phyloP scores from a whole-genome alignment of 23 red algal genomes.

The Rhodosorus marinus region DNA sequence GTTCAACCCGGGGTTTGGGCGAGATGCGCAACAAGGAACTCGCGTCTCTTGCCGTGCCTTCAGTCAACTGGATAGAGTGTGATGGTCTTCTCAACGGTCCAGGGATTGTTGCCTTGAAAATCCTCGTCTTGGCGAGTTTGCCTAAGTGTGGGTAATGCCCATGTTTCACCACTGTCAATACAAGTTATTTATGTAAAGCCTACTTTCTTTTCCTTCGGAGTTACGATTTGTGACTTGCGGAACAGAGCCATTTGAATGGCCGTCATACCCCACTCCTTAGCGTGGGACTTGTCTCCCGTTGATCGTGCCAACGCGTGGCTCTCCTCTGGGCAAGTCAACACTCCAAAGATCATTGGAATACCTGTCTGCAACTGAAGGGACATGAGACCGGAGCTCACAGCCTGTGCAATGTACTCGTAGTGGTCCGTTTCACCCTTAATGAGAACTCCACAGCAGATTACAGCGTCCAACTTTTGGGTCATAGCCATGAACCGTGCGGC shows the following conservation, averaged over 20 bases:
- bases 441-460: constrained; percentile 44
- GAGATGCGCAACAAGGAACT: no score
- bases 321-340: constrained; percentile 56
- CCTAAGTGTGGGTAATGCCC: no score
- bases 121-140: no score
- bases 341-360: constrained; percentile 68
- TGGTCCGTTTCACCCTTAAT: constrained; percentile 89
- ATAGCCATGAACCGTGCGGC: constrained; percentile 64
- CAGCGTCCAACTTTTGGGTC: constrained; percentile 66
- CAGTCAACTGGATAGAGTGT: no score
- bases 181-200: no score
- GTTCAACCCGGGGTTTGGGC: no score
- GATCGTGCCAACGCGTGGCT: constrained; percentile 46
- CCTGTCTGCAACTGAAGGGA: constrained; percentile 29
- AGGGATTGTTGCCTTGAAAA: no score
- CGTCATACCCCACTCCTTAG: constrained; percentile 57
- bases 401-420: constrained; percentile 63
- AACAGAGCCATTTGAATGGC: constrained; percentile 79
- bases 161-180: no score
- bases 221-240: constrained; percentile 29
- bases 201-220: not conserved
- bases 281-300: constrained; percentile 41
- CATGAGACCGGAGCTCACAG: constrained; percentile 44
- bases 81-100: no score
- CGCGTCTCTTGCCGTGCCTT: no score